Percentiles rank a stretch among this genome's conserved stretches.
These are phyloP conservation scores for Piper betle DNA, from an alignment of 164 flowering plant genomes.

Conservation along the genomic window DNA sequence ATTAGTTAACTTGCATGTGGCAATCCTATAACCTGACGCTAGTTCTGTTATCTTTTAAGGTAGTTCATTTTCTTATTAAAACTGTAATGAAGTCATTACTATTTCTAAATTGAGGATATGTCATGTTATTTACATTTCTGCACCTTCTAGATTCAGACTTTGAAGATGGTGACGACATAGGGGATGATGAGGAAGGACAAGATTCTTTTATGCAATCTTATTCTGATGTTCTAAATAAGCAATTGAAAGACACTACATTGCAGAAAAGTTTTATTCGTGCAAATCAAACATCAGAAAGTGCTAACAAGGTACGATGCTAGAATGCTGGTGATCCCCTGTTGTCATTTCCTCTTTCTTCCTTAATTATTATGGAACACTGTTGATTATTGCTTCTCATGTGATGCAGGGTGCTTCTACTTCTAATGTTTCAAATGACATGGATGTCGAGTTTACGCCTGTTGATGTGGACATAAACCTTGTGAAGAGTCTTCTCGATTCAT, in stretches of 20 bases:
- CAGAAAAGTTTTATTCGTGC: slow-evolving; percentile 65
- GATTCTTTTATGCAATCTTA: slow-evolving; percentile 62
- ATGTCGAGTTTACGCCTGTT: slow-evolving; percentile 63
- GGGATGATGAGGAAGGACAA: slow-evolving; percentile 25
- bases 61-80: too few relatives aligned
- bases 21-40: too few relatives aligned
- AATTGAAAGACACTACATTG: slow-evolving; percentile 53
- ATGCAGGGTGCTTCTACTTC: slow-evolving; percentile 60
- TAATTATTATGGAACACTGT: neutral
- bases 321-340: neutral
- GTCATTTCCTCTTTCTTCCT: neutral
- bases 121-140: neutral
- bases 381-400: neutral
- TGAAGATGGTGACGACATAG: slow-evolving; percentile 41
- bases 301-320: slow-evolving; percentile 23
- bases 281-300: slow-evolving; percentile 27
- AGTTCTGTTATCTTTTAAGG: too few relatives aligned
- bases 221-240: slow-evolving; percentile 50
- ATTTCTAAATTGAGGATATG: neutral
- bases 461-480: slow-evolving; percentile 92
- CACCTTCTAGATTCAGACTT: slow-evolving; percentile 37
- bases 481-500: slow-evolving; percentile 79
- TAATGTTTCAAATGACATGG: slow-evolving; percentile 24
- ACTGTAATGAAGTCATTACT: too few relatives aligned
- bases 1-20: too few relatives aligned